Base-by-base conservation (phyloP, 331 rosid genomes). In the Rosa hybrid region DNA sequence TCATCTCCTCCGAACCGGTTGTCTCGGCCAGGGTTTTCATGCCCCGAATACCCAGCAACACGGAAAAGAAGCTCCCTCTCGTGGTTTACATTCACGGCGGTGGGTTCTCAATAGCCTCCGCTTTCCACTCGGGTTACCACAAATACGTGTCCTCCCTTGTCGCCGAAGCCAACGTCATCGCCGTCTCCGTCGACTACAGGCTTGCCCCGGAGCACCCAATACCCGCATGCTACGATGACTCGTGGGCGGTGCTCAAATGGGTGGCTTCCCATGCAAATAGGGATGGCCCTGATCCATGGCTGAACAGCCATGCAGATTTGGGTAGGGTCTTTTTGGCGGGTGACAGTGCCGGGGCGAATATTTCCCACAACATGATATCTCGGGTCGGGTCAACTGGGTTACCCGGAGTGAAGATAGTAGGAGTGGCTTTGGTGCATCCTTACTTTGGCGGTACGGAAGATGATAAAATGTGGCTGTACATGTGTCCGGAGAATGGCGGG, bases 61-160 rank as follows among this genome's bases (percentile, higher is more conserved):
- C 82, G 0, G 2, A 42, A 68, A 16, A 18, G 0, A 91, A 89
- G 65, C 86, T 91, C 64, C 92, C 94, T 0, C 84, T 93, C 17
- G 70, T 91, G 0, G 72, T 93, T 44, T 90, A 88, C 87, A 67
- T 83, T 82, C 98, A 90, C 79, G 98, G 97, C 14, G 93, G 97
- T 8, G 98, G 83, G 1, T 91, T 91, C 81, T 68, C 86, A 18
- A 20, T 86, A 48, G 89, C 83, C 50, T 17, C 92, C 17, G 82
- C 92, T 45, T 88, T 64, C 60, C 77, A 75, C 25, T 73, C 86
- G 0, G 12, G 30, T 41, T 91, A 85, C 86, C 94, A 91, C 72
- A 16, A 5, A 46, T 86, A 87, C 51, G 46, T 87, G 5, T 53
- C 78, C 77, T 48, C 68, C 56, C 12, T 93, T 4, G 82, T 79